Evolutionary conservation across 306 rosid genomes (phyloP).

Genomic region (Begonia loranthoides): DNA sequence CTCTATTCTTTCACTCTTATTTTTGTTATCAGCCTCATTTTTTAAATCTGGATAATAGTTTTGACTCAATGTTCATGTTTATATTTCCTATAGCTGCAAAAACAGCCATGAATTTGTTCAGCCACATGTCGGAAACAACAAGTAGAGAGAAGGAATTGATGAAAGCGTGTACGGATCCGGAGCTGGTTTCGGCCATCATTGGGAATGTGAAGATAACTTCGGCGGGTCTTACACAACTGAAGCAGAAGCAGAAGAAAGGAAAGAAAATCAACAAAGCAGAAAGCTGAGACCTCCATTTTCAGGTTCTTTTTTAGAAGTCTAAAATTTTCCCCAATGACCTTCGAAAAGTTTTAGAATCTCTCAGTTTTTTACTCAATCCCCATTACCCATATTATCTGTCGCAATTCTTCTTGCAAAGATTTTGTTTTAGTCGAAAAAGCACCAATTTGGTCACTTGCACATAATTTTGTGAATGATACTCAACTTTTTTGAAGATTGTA

Average conservation of each 20-base stretch:
- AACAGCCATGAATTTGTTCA: constrained; percentile 83
- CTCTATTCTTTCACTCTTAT: too few relatives aligned
- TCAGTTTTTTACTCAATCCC: too few relatives aligned
- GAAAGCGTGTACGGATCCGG: constrained; percentile 97
- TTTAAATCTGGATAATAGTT: not conserved
- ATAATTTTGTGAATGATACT: too few relatives aligned
- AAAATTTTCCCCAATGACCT: too few relatives aligned
- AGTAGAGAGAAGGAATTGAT: constrained; percentile 82
- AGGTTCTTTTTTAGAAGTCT: too few relatives aligned
- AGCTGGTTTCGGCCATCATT: constrained; percentile 65
- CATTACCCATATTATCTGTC: too few relatives aligned
- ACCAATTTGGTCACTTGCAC: too few relatives aligned
- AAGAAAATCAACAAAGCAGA: constrained; percentile 47
- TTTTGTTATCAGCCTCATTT: too few relatives aligned
- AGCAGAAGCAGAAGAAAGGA: constrained; percentile 90
- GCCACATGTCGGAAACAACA: constrained; percentile 84
- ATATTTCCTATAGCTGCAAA: constrained; percentile 49
- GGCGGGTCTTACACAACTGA: constrained; percentile 79
- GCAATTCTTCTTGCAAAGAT: too few relatives aligned
- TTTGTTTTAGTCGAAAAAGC: too few relatives aligned
- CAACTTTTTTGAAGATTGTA: too few relatives aligned
- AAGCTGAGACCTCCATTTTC: constrained; percentile 1
- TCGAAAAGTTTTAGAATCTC: too few relatives aligned
- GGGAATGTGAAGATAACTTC: constrained; percentile 83
- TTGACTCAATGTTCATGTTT: not conserved